These are phyloP conservation scores for Diaporthe nobilis DNA, from an alignment of 2,329 filamentous ascomycete genomes.

Conservation along the genomic window DNA sequence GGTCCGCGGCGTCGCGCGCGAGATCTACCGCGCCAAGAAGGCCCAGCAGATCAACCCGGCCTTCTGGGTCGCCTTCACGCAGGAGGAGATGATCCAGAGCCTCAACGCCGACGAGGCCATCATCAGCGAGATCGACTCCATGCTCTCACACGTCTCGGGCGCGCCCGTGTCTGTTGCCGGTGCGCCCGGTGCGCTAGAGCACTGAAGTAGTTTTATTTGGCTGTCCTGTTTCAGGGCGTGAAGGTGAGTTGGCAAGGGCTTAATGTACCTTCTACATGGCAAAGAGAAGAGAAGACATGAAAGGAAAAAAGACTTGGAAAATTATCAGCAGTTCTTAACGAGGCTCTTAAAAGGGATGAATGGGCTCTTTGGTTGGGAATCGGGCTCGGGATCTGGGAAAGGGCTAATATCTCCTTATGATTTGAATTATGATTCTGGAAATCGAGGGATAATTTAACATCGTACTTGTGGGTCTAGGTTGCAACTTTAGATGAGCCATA, in stretches of 20 bases:
- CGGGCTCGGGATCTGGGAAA: not conserved
- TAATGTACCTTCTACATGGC: not conserved
- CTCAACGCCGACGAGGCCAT: constrained; percentile 71
- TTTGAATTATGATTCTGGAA: not conserved
- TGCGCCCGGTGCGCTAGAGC: constrained; percentile 23
- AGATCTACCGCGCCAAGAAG: constrained; percentile 76
- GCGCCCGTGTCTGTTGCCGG: constrained; percentile 31
- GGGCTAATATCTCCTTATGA: constrained; percentile 2
- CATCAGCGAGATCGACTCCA: constrained; percentile 68
- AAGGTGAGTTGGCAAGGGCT: not conserved
- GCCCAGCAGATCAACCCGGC: constrained; percentile 65
- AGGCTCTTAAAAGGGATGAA: not conserved
- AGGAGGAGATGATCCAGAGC: constrained; percentile 68
- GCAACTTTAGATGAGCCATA: not conserved
- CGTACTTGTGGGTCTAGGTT: not conserved
- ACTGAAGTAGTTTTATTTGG: not conserved
- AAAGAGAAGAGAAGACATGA: not conserved
- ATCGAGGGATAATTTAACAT: not conserved
- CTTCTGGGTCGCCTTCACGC: constrained; percentile 69
- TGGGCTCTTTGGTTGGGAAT: not conserved
- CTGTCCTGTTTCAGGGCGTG: not conserved
- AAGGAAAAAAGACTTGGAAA: not conserved
- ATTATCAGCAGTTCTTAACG: not conserved
- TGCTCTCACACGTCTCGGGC: constrained; percentile 49
- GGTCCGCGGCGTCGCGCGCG: constrained; percentile 83